Evolutionary conservation across 1,139 yeast genomes (phyloP).

Genomic region (Magnusiomyces magnusii): DNA sequence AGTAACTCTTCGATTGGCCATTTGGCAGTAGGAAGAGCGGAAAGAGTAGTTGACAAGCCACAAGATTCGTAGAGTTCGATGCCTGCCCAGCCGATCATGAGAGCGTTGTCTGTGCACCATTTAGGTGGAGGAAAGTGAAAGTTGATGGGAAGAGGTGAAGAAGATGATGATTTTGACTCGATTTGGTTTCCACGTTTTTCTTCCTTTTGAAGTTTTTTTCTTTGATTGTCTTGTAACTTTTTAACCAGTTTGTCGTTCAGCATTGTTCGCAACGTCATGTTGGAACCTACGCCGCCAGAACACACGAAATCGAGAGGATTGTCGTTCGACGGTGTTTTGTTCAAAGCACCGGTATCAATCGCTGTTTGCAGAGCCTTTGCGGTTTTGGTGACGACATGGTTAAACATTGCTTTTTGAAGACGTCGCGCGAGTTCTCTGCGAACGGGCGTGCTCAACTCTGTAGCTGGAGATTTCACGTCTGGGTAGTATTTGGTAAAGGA

Average conservation of each 20-base stretch:
- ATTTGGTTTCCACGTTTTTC: not conserved
- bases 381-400: constrained; percentile 61
- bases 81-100: constrained; percentile 98
- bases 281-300: constrained; percentile 95
- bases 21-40: constrained; percentile 53
- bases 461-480: not conserved
- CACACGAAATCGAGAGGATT: constrained; percentile 55
- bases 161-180: not conserved
- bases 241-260: constrained; percentile 37
- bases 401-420: constrained; percentile 59
- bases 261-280: constrained; percentile 47
- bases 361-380: constrained; percentile 39
- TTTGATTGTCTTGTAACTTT: constrained; percentile 14
- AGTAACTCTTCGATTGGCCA: constrained; percentile 54
- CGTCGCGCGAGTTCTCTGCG: constrained; percentile 46
- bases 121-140: constrained; percentile 61
- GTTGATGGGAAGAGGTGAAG: constrained; percentile 15
- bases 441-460: constrained; percentile 14
- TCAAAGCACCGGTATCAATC: constrained; percentile 7
- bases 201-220: not conserved
- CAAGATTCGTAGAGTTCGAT: constrained; percentile 63
- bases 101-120: constrained; percentile 89
- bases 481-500: constrained; percentile 15
- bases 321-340: constrained; percentile 25
- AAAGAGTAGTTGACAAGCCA: constrained; percentile 43